phyloP scores from a whole-genome alignment of 179 eudicot genomes.

The Camellia oleifera region DNA sequence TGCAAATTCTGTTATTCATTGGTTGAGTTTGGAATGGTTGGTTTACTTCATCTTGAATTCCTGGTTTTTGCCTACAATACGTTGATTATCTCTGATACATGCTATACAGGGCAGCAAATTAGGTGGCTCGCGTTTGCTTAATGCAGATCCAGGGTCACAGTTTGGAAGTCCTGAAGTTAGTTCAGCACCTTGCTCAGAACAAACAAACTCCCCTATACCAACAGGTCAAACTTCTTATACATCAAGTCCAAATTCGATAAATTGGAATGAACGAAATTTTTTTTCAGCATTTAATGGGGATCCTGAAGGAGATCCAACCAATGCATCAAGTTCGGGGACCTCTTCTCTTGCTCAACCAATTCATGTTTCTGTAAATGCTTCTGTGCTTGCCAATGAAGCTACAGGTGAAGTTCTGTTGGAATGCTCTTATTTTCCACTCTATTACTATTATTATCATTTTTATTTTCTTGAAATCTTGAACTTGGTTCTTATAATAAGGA shows the following conservation, averaged over 20 bases:
- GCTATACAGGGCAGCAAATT: slow-evolving; percentile 14
- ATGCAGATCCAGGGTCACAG: slow-evolving; percentile 14
- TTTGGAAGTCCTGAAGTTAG: slow-evolving; percentile 12
- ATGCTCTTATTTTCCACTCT: not conserved
- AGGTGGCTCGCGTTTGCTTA: slow-evolving; percentile 12
- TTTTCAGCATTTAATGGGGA: slow-evolving; percentile 15
- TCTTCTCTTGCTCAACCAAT: slow-evolving; percentile 6
- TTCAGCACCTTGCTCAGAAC: slow-evolving; percentile 12
- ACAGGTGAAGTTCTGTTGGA: slow-evolving; percentile 5
- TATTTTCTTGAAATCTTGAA: not conserved
- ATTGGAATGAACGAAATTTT: slow-evolving; percentile 15
- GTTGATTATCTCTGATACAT: not conserved
- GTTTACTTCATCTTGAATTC: not conserved
- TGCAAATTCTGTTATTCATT: not conserved
- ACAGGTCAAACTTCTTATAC: slow-evolving; percentile 12
- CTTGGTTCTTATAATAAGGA: not conserved
- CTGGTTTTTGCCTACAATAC: not conserved
- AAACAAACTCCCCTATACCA: slow-evolving; percentile 1
- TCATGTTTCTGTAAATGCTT: slow-evolving; percentile 4
- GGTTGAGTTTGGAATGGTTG: not conserved
- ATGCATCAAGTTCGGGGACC: not conserved
- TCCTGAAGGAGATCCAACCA: slow-evolving; percentile 12
- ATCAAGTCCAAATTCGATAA: slow-evolving; percentile 15
- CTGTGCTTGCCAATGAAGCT: not conserved
- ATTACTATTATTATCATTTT: not conserved